Evolutionary conservation across 2,329 filamentous ascomycete species (phyloP).

Genomic region (Aspergillus hiratsukae): DNA sequence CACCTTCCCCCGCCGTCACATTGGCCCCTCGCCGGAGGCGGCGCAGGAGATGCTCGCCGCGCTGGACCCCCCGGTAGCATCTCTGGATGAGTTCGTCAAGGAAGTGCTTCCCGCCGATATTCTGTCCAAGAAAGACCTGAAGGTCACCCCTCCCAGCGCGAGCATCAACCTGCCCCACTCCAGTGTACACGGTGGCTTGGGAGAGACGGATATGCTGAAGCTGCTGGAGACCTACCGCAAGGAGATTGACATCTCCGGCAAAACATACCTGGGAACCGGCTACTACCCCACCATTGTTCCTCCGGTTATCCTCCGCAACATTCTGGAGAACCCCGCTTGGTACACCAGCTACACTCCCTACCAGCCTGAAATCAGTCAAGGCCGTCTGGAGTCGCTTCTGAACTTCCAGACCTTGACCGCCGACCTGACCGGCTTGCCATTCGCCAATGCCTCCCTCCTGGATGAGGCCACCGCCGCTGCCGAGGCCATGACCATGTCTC

Average conservation of each 20-base stretch:
- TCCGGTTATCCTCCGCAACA: slow-evolving; percentile 85
- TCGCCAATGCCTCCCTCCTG: slow-evolving; percentile 84
- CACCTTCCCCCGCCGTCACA: slow-evolving; percentile 75
- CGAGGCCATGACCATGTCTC: slow-evolving; percentile 90
- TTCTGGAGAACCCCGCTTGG: slow-evolving; percentile 91
- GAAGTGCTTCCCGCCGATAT: slow-evolving; percentile 81
- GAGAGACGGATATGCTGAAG: slow-evolving; percentile 42
- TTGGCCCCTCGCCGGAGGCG: slow-evolving; percentile 70
- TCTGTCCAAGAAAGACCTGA: slow-evolving; percentile 61
- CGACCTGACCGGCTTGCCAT: slow-evolving; percentile 79
- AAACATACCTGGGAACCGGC: slow-evolving; percentile 73
- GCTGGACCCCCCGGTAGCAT: slow-evolving; percentile 68
- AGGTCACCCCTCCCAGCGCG: slow-evolving; percentile 49
- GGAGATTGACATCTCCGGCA: slow-evolving; percentile 59
- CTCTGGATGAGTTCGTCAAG: slow-evolving; percentile 75
- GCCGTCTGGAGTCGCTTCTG: slow-evolving; percentile 81
- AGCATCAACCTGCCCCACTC: slow-evolving; percentile 39
- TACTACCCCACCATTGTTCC: slow-evolving; percentile 87
- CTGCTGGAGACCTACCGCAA: slow-evolving; percentile 38
- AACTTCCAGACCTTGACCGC: slow-evolving; percentile 94
- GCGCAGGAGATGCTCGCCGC: slow-evolving; percentile 73
- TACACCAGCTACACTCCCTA: slow-evolving; percentile 98
- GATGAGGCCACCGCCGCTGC: slow-evolving; percentile 91
- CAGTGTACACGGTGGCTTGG: slow-evolving; percentile 42
- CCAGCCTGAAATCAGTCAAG: slow-evolving; percentile 95